A percentile compares a stretch with the other conserved stretches of the same genome.
Evolutionary conservation across 257 asterid genomes (phyloP).

Genomic region (Verbascum thapsus): DNA sequence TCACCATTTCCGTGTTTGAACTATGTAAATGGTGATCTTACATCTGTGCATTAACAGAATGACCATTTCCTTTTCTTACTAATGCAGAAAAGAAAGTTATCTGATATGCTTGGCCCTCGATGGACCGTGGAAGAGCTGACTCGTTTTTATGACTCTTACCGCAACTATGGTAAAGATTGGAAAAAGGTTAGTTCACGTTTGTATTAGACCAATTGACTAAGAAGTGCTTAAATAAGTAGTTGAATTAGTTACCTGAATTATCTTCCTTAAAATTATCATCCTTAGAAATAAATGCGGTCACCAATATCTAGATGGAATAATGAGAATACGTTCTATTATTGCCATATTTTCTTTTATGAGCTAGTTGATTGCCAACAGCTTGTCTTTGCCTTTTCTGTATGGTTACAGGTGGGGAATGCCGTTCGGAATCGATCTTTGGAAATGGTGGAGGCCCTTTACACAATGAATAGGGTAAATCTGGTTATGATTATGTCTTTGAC

Average conservation of each 20-base stretch:
- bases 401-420: constrained; percentile 68
- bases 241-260: constrained; percentile 24
- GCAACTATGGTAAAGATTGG: constrained; percentile 85
- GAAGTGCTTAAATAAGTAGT: constrained; percentile 27
- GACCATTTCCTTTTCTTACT: background rate
- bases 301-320: constrained; percentile 10
- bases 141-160: constrained; percentile 82
- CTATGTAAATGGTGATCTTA: constrained; percentile 19
- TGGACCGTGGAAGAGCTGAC: constrained; percentile 81
- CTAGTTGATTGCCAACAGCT: constrained; percentile 28
- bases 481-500: constrained; percentile 10
- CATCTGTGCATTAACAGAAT: constrained; percentile 28
- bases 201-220: constrained; percentile 10
- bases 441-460: constrained; percentile 88
- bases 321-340: constrained; percentile 12
- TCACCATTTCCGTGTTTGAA: constrained; percentile 17
- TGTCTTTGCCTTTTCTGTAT: constrained; percentile 22
- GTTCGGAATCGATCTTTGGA: constrained; percentile 65
- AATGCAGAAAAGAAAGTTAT: constrained; percentile 80
- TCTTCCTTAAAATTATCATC: constrained; percentile 21
- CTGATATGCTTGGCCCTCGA: constrained; percentile 83
- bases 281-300: constrained; percentile 11
- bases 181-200: constrained; percentile 68
- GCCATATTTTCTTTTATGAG: constrained; percentile 12
- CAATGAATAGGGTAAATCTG: constrained; percentile 56